Conservation (phyloP, 176 grass and related monocot genomes). For the Triticum urartu region DNA sequence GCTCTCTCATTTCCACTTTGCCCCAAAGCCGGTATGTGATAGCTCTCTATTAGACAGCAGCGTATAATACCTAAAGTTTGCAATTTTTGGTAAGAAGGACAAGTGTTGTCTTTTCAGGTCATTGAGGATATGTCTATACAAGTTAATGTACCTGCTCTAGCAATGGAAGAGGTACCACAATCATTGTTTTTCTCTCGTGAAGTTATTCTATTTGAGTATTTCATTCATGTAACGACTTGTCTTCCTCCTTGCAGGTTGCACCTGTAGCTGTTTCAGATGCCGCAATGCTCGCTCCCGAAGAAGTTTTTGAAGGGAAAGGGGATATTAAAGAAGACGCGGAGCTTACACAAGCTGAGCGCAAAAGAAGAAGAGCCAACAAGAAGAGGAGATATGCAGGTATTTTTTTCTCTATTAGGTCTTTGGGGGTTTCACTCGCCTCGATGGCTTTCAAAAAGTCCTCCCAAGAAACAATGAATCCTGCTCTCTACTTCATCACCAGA, state of each 20-base stretch:
- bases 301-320: conserved; percentile 95
- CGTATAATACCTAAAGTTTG: background rate
- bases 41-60: conserved; percentile 7
- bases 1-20: conserved; percentile 95
- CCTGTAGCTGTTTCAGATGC: conserved; percentile 90
- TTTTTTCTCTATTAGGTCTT: background rate
- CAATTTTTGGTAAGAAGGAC: conserved; percentile 2
- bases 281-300: conserved; percentile 91
- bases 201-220: conserved; percentile 14
- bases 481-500: background rate
- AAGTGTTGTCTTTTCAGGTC: conserved; percentile 46
- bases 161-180: conserved; percentile 92
- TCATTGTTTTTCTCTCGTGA: background rate
- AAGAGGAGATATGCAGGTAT: conserved; percentile 86
- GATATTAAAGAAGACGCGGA: conserved; percentile 85
- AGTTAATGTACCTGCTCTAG: conserved; percentile 91
- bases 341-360: conserved; percentile 72
- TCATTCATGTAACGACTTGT: conserved; percentile 8
- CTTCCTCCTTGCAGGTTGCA: conserved; percentile 64
- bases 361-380: conserved; percentile 87
- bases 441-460: background rate
- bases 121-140: conserved; percentile 96
- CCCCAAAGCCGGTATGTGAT: conserved; percentile 81
- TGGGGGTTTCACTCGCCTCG: background rate
- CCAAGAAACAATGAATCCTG: background rate